A percentile compares a stretch with the other conserved stretches of the same genome.
Evolutionary conservation across 495 filamentous ascomycete species (phyloP).

Genomic region (Annulohypoxylon stygium): DNA sequence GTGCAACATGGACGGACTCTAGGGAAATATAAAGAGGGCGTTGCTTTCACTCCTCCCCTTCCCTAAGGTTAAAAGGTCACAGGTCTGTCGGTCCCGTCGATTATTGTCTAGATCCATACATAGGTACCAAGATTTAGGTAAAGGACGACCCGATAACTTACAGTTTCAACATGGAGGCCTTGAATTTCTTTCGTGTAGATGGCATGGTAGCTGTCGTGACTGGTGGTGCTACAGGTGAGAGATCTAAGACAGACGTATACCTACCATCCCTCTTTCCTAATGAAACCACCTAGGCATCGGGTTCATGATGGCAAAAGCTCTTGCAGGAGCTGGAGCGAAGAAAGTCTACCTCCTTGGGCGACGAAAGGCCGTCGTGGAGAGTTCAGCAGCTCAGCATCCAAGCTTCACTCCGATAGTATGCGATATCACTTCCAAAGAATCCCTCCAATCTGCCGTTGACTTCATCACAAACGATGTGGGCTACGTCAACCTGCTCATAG

Average conservation of each 20-base stretch:
- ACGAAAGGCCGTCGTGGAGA: constrained; percentile 64
- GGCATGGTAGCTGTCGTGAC: constrained; percentile 69
- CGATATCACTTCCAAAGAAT: constrained; percentile 70
- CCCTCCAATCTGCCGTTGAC: constrained; percentile 63
- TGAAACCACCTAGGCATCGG: constrained; percentile 67
- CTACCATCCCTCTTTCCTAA: background rate
- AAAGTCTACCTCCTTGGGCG: constrained; percentile 79
- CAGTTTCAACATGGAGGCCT: constrained; percentile 12
- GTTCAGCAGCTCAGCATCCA: constrained; percentile 49
- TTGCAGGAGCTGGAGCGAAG: constrained; percentile 71
- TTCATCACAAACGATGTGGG: constrained; percentile 61
- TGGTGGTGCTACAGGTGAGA: constrained; percentile 66
- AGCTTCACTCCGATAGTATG: constrained; percentile 68
- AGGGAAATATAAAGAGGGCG: background rate
- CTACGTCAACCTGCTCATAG: constrained; percentile 69
- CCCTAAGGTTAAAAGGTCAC: background rate
- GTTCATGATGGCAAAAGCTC: constrained; percentile 72
- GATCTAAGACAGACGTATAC: background rate
- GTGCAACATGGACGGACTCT: constrained; percentile 5
- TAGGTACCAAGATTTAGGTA: background rate
- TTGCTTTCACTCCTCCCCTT: background rate
- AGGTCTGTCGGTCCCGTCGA: background rate
- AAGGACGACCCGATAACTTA: background rate
- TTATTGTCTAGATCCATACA: background rate
- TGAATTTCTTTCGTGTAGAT: constrained; percentile 57